Evolutionary conservation across 352 stramenopile genomes (phyloP).

Genomic region (Blastocystis hominis): DNA sequence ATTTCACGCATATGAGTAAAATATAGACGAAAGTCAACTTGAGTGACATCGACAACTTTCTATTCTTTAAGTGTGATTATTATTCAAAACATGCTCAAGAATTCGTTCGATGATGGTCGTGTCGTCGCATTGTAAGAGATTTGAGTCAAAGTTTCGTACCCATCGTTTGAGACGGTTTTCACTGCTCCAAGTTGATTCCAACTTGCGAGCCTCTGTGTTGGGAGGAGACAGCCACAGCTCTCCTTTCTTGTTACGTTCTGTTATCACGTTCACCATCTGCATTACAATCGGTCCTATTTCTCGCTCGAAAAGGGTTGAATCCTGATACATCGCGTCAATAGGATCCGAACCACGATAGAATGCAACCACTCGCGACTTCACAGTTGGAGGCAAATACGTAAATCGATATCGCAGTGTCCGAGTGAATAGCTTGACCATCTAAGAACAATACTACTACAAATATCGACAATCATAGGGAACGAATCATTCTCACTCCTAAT

Average conservation of each 20-base stretch:
- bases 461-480: neutral
- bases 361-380: neutral
- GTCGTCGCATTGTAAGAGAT: slow-evolving; percentile 26
- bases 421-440: slow-evolving; percentile 38
- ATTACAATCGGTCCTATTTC: slow-evolving; percentile 20
- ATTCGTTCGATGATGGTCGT: slow-evolving; percentile 9
- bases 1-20: neutral
- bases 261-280: slow-evolving; percentile 38
- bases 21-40: slow-evolving; percentile 16
- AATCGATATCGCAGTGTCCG: slow-evolving; percentile 37
- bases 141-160: slow-evolving; percentile 7
- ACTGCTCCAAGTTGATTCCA: slow-evolving; percentile 10
- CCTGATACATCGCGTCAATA: neutral
- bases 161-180: slow-evolving; percentile 10
- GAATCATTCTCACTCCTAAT: neutral
- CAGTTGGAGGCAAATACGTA: neutral
- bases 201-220: neutral
- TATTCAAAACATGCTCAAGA: neutral
- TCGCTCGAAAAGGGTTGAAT: neutral
- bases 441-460: neutral
- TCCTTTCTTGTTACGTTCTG: neutral
- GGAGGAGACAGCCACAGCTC: neutral
- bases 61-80: neutral
- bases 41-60: slow-evolving; percentile 28
- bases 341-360: neutral